Percentiles rank a stretch among this genome's conserved stretches.
Evolutionary conservation across 768 basidiomycete species (phyloP).

Genomic region (Pleurotus platypus): DNA sequence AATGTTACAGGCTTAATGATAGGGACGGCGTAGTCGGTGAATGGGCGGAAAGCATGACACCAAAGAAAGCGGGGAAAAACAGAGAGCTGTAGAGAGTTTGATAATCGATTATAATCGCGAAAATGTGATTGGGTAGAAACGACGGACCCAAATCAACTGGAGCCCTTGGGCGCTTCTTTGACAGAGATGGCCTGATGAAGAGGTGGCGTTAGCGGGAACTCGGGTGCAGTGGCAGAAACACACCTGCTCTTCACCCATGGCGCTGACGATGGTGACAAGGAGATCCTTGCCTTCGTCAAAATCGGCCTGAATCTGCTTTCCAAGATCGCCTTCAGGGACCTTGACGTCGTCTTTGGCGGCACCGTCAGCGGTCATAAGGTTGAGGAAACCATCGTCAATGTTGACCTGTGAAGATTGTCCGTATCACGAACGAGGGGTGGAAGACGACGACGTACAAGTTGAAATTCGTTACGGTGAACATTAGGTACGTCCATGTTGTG

Average conservation of each 20-base stretch:
- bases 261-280: slow-evolving; percentile 78
- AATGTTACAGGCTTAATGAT: neutral
- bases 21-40: neutral
- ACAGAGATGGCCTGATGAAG: slow-evolving; percentile 63
- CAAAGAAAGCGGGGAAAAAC: neutral
- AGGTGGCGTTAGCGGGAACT: slow-evolving; percentile 1
- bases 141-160: neutral
- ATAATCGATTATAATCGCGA: neutral
- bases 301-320: slow-evolving; percentile 57
- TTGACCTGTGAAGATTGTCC: slow-evolving; percentile 49
- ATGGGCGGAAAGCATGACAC: neutral
- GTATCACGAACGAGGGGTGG: neutral
- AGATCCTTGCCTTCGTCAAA: slow-evolving; percentile 91
- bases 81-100: neutral
- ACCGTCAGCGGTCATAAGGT: slow-evolving; percentile 86
- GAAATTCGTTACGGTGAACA: slow-evolving; percentile 86
- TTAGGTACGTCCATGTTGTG: slow-evolving; percentile 99
- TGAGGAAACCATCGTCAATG: slow-evolving; percentile 93
- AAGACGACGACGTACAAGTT: slow-evolving; percentile 54
- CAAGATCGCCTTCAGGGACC: slow-evolving; percentile 83
- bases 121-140: neutral
- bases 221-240: slow-evolving; percentile 5
- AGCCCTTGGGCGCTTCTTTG: slow-evolving; percentile 84
- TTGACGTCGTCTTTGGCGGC: slow-evolving; percentile 89
- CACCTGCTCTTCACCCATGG: slow-evolving; percentile 92